These are phyloP conservation scores for Fusarium nisikadoi DNA, from an alignment of 2,329 filamentous ascomycete species.

Conservation along the genomic window DNA sequence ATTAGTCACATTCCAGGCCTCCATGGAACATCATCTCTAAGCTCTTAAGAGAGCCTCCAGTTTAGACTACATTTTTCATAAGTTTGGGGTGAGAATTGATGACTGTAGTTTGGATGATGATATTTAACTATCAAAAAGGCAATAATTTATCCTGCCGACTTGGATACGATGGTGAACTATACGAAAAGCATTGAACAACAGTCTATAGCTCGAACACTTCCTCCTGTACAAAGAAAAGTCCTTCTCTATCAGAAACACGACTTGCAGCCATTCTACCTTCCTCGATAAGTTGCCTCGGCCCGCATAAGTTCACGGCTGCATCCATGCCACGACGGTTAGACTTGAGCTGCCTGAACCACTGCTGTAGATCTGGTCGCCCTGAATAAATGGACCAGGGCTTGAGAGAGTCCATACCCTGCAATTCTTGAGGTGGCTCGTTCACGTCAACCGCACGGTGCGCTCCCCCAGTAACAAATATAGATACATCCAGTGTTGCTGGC, in stretches of 20 bases:
- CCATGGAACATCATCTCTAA: too few species aligned
- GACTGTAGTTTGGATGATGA: too few species aligned
- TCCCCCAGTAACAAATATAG: not conserved
- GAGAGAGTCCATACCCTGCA: not conserved
- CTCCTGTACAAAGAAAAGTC: not conserved
- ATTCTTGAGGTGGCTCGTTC: not conserved
- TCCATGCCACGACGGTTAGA: not conserved
- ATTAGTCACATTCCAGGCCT: not conserved
- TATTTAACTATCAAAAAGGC: too few species aligned
- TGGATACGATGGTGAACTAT: not conserved
- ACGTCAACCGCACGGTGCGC: accelerated
- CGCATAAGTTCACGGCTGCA: not conserved
- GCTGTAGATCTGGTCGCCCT: not conserved
- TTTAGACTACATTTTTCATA: not conserved
- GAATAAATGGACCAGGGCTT: not conserved
- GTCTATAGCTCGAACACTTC: not conserved
- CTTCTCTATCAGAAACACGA: not conserved
- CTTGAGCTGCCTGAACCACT: not conserved
- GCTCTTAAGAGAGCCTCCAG: accelerated
- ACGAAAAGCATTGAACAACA: accelerated
- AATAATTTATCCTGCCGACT: too few species aligned
- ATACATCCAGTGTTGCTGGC: not conserved
- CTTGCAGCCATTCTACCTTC: not conserved
- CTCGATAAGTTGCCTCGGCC: not conserved
- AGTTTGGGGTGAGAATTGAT: too few species aligned